Base-by-base conservation (phyloP, 2,329 filamentous ascomycete species). In the Trichoderma simmonsii region DNA sequence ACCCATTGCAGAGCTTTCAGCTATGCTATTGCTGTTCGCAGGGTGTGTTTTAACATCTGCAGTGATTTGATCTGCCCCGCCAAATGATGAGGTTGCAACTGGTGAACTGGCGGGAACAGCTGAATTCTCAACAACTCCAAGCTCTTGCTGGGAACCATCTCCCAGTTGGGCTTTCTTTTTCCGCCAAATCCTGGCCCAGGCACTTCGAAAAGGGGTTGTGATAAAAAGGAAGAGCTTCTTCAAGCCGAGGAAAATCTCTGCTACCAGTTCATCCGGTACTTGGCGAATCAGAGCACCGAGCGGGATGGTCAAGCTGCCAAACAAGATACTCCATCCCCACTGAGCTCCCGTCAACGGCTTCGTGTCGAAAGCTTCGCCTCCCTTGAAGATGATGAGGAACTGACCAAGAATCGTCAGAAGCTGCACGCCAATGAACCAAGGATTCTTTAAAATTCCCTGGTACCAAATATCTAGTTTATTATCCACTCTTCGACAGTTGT, bases 381-480 rank as follows among this genome's bases (percentile, higher is more conserved):
- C 92, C 72, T 92, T 86, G 76, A 92, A 91, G 72, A 93, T 85
- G 77, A 93, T 93, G 79, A 92, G 79, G n/a, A 91, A 85, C 77
- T 93, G 92, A 9, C 91, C 91, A 14, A 86, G 89, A 57, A 92
- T 83, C 76, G 92, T 93, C 76, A 92, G 85, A 28, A 85, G 77
- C 76, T 92, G 87, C 51, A 93, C 92, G 4, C 83, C 85, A 39
- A 92, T 85, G 82, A 96, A 96, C 88, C 93, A 95, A 73, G 87
- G 90, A 78, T 96, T 97, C 70, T 86, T 86, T 21, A 88, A 83
- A 59, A 95, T 88, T 30, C 92, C 92, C 78, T 95, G 92, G 74
- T 95, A 94, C 76, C 81, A 83, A 70, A 96, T 91, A 78, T 96
- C 95, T 81, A 95, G 90, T 73, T 90, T 90, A 80, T 96, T 95